A percentile compares a stretch with the other conserved stretches of the same genome.
These are phyloP conservation scores for Monilinia laxa DNA, from an alignment of 2,329 filamentous ascomycete species.

Conservation along the genomic window DNA sequence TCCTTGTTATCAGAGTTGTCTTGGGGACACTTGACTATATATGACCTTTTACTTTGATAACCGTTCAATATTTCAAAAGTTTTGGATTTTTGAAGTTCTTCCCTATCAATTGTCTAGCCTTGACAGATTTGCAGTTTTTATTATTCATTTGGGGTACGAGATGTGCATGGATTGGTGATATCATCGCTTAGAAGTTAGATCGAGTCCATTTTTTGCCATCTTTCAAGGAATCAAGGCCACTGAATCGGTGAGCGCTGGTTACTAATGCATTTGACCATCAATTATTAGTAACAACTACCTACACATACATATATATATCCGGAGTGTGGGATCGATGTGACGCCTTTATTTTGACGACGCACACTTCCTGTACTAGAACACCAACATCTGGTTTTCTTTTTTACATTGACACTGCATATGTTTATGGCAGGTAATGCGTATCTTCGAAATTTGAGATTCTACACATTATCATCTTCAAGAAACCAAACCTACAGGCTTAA, in stretches of 20 bases:
- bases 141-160: neutral
- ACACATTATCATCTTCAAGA: neutral
- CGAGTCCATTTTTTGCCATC: neutral
- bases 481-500: neutral
- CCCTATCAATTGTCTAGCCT: slow-evolving; percentile 13
- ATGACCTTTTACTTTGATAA: neutral
- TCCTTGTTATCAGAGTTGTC: slow-evolving; percentile 1
- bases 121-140: neutral
- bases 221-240: neutral
- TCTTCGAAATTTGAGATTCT: neutral
- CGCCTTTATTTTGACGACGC: slow-evolving; percentile 24
- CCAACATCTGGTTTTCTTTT: slow-evolving; percentile 11
- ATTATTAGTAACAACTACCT: slow-evolving; percentile 13
- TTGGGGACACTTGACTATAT: neutral
- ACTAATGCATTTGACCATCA: slow-evolving; percentile 9
- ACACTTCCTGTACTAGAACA: slow-evolving; percentile 23
- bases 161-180: slow-evolving; percentile 16
- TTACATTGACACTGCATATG: slow-evolving; percentile 8
- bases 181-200: slow-evolving; percentile 9
- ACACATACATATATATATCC: slow-evolving; percentile 6
- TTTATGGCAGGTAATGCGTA: slow-evolving; percentile 8
- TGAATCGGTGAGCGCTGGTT: slow-evolving; percentile 12
- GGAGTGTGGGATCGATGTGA: slow-evolving; percentile 20
- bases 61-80: neutral
- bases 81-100: slow-evolving; percentile 6